Evolutionary conservation across 495 filamentous ascomycete genomes (phyloP).

Genomic region (Chaetomium cochliodes): DNA sequence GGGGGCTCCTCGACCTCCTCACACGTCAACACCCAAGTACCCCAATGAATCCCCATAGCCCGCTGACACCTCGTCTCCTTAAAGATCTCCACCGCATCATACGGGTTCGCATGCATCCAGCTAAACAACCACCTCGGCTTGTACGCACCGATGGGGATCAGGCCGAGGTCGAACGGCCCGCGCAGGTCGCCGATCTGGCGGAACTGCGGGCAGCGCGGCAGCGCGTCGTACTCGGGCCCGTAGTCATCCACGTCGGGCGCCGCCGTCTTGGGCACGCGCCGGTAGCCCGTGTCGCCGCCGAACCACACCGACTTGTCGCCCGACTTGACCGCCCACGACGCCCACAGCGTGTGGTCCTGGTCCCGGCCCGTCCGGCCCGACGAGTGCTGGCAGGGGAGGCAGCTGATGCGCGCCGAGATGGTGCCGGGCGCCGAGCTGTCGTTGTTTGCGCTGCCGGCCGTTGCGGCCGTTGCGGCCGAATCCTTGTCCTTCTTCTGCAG

Average conservation of each 20-base stretch:
- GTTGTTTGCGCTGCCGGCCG: too few species aligned
- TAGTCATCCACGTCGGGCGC: slow-evolving; percentile 64
- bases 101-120: slow-evolving; percentile 83
- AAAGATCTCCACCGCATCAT: slow-evolving; percentile 89
- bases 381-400: slow-evolving; percentile 83
- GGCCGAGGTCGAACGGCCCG: slow-evolving; percentile 86
- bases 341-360: slow-evolving; percentile 75
- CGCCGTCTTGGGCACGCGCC: slow-evolving; percentile 71
- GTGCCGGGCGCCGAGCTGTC: slow-evolving; percentile 28
- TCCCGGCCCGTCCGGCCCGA: slow-evolving; percentile 69
- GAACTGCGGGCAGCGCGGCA: slow-evolving; percentile 84
- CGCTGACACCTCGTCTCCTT: slow-evolving; percentile 76
- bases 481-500: slow-evolving; percentile 42
- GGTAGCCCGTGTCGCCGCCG: slow-evolving; percentile 78
- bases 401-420: slow-evolving; percentile 75
- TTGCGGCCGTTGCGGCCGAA: slow-evolving; percentile 4
- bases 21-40: slow-evolving; percentile 82
- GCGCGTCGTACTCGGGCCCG: slow-evolving; percentile 59
- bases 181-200: slow-evolving; percentile 76
- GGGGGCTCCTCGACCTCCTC: slow-evolving; percentile 89
- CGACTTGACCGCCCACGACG: slow-evolving; percentile 77
- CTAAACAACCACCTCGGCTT: slow-evolving; percentile 72
- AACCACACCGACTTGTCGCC: slow-evolving; percentile 75
- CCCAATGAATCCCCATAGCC: slow-evolving; percentile 94
- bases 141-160: slow-evolving; percentile 96